phyloP scores from a whole-genome alignment of 1,284 basidiomycete species.

The Leccinum griseonigrum region DNA sequence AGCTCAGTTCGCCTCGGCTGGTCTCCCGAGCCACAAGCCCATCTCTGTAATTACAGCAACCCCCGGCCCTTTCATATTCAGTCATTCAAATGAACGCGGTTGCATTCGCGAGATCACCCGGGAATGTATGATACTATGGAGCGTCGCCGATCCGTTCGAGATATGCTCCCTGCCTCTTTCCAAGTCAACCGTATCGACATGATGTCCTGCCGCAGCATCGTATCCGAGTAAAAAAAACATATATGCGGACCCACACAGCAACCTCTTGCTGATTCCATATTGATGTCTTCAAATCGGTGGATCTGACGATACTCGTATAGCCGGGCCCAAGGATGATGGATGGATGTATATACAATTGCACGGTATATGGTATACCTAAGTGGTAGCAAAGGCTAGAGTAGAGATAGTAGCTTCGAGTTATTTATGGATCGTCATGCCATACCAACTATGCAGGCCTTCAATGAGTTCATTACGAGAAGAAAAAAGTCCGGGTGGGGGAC shows the following conservation, averaged over 20 bases:
- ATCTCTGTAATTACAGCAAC: too few relatives aligned
- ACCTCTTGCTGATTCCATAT: neutral
- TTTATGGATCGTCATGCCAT: neutral
- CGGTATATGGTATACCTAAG: slow-evolving; percentile 1
- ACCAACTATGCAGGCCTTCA: neutral
- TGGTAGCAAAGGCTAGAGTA: neutral
- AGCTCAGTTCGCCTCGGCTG: too few relatives aligned
- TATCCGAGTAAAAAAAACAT: neutral
- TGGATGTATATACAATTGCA: neutral
- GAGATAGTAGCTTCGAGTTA: neutral
- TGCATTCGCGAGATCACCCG: too few relatives aligned
- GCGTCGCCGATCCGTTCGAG: too few relatives aligned
- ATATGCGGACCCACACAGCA: neutral
- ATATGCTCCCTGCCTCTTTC: too few relatives aligned
- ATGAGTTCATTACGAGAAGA: neutral
- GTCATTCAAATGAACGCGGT: too few relatives aligned
- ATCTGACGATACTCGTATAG: too few relatives aligned
- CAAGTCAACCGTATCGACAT: neutral
- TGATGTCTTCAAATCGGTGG: neutral
- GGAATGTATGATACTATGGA: too few relatives aligned
- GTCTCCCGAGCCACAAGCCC: too few relatives aligned
- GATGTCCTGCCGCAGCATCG: neutral
- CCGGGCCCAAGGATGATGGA: neutral
- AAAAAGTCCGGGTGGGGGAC: neutral
- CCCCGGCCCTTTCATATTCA: too few relatives aligned